Base-by-base conservation (phyloP, 495 filamentous ascomycete genomes). In the Hypoxylon subgilvum region DNA sequence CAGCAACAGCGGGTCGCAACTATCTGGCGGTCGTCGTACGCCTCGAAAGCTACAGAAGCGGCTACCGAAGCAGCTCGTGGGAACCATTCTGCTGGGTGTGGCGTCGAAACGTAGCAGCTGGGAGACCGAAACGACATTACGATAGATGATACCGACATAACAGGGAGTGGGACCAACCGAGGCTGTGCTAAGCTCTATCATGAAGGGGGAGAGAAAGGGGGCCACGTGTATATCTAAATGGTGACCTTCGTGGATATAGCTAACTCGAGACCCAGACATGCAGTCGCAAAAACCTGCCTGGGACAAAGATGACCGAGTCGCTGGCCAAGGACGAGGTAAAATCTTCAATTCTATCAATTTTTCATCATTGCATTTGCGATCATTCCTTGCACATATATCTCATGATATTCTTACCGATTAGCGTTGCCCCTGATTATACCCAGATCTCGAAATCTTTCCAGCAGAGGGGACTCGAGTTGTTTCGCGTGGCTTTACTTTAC, bases 21-120 rank as follows among this genome's bases (percentile, higher is more conserved):
- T 36, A 23, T 23, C 53, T 13, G 32, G 55, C 12, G 47, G 68
- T 51, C 57, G 64, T 23, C 76, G 72, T 21, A 69, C 50, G 41
- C 75, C 77, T 41, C 72, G 74, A 47, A 82, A 80, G 65, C 70
- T 80, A 27, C 75, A 68, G 49, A 82, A 80, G 63, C 75, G 69
- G 52, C 72, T 69, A 46, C 77, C 75, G 9, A 68, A 54, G 34
- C 67, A 63, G 28, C 70, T 70, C 41, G 6, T 31, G 19, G 71
- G 69, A 16, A 71, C 61, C 35, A 64, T 70, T 28, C 22, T 71
- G 52, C 63, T 68, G 14, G 67, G 66, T 32, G 32, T 71, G 47
- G 31, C 39, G 19, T 60, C 57, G 18, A 66, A 62, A 22, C 52
- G 52, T 18, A 62, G 52, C 22, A 66, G 57, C 39, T 52, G 55